Base-by-base conservation (phyloP, 495 filamentous ascomycete genomes). In the Talaromyces liani region DNA sequence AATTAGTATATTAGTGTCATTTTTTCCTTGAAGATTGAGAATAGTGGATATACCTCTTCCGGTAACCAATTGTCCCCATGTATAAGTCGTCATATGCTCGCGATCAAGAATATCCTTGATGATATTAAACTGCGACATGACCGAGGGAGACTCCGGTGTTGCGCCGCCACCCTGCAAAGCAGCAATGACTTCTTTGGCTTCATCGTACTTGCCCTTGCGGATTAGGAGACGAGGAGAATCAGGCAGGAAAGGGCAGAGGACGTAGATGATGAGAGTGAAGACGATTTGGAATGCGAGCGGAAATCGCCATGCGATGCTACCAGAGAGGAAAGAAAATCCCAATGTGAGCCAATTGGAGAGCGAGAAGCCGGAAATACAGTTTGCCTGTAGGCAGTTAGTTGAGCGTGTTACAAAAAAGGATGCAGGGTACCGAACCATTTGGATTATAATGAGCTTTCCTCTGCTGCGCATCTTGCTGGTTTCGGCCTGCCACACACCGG, bases 401-500 rank as follows among this genome's bases (percentile, higher is more conserved):
- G 39, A 31, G 58, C 1, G 36, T 14, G n/a, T 18, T 12, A 4
- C 18, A 25, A 60, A 9, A 14, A 10, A 27, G 22, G 36, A 18
- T n/a, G 18, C 16, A 25, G 22, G 16, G 5, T 2, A 6, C 20
- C 18, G 39, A 22, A 60, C 58, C 74, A 84, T 78, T 63, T 87
- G 82, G 31, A 85, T 77, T 45, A 84, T 75, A 27, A 85, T 77
- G 20, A 85, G 72, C 65, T 80, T 79, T 61, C 85, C 85, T 67
- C 84, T 75, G 75, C 77, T 80, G 39, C 74, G 72, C 6, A 78
- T 78, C 63, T 83, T 80, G 2, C 80, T 81, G 1, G 80, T 83
- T 65, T 87, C 82, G 6, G 79, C 79, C 68, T 86, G 81, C 83
- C 82, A 87, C 6, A 84, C 77, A 18, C 84, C 84, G 5, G 80